Base-by-base conservation (phyloP, 78 protist species). In the Pigoraptor vietnamica region DNA sequence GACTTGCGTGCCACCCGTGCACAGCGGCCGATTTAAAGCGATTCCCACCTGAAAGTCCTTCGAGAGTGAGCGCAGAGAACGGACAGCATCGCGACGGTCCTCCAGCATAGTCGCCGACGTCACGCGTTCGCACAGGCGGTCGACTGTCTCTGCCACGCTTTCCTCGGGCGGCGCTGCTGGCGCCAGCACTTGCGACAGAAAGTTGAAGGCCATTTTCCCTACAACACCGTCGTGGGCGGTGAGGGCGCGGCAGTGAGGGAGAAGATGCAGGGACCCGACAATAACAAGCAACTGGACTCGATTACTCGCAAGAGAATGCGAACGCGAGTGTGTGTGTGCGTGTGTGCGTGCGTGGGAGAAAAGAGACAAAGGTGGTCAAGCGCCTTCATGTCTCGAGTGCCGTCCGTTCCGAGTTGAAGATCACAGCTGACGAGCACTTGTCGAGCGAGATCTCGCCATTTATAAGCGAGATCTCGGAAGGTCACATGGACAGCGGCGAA, bases 81-180 rank as follows among this genome's bases (percentile, higher is more conserved):
- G 90, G 36, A 91, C 93, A 1, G 93, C 87, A 56, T 82, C 67
- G 2, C 93, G 79, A 24, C 92, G 89, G 37, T 91, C 93, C 86
- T 91, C 93, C 6, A 91, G 93, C 24, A 91, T 88, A 2, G 93
- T 86, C 2, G 90, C 19, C 39, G 39, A 9, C 32, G 24, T 35
- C 24, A 91, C 39, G n/a, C 93, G 93, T 2, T 86, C 93, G 83
- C 88, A 82, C 29, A 91, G 56, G 0, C 37, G 25, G 29, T 81
- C 93, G n/a, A 91, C 93, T 21, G 84, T 79, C 84, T 79, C 67
- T 48, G 67, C 67, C 67, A 14, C 67, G 14, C 14, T 48, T 14
- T 21, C 14, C 67, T 48, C 67, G 29, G 67, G 67, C 67, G 67
- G 67, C 67, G 67, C 67, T 6, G 67, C 67, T 6, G 67, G 67